Conservation (phyloP, 176 grass and related monocot genomes). For the Poa annua region DNA sequence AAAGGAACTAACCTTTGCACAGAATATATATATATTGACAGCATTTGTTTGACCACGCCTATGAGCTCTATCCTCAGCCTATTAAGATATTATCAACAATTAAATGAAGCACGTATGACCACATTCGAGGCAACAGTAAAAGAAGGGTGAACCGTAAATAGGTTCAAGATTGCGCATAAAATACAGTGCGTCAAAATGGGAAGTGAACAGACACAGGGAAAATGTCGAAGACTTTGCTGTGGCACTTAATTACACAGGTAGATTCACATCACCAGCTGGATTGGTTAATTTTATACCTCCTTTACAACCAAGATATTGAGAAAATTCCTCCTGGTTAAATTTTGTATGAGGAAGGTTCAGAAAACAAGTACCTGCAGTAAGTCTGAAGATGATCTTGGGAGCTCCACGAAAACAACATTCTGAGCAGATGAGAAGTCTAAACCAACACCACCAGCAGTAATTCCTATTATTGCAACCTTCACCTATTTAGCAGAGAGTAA, state of each 20-base stretch:
- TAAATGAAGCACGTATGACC: slow-evolving; percentile 23
- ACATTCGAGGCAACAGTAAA: slow-evolving; percentile 23
- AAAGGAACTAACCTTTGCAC: slow-evolving; percentile 74
- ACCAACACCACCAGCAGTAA: slow-evolving; percentile 88
- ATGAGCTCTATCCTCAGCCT: slow-evolving; percentile 99
- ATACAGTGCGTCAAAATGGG: not conserved
- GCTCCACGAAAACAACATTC: slow-evolving; percentile 97
- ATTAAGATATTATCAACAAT: slow-evolving; percentile 51
- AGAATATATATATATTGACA: slow-evolving; percentile 98
- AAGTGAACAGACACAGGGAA: not conserved
- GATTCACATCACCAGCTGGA: slow-evolving; percentile 28
- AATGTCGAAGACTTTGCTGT: slow-evolving; percentile 20
- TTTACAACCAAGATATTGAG: slow-evolving; percentile 15
- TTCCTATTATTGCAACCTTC: slow-evolving; percentile 95
- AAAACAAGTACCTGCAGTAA: slow-evolving; percentile 73
- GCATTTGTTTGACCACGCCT: slow-evolving; percentile 91
- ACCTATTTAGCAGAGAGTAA: slow-evolving; percentile 59
- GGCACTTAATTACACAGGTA: slow-evolving; percentile 16
- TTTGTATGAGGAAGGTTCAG: slow-evolving; percentile 25
- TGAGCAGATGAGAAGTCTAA: slow-evolving; percentile 89
- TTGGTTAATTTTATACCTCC: slow-evolving; percentile 20
- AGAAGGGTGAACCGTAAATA: slow-evolving; percentile 15
- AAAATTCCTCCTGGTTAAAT: slow-evolving; percentile 11
- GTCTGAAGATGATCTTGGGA: slow-evolving; percentile 87
- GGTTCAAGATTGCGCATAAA: slow-evolving; percentile 29